Conservation (phyloP, 129 eudicot species). For the Chrysanthemum makinoi region DNA sequence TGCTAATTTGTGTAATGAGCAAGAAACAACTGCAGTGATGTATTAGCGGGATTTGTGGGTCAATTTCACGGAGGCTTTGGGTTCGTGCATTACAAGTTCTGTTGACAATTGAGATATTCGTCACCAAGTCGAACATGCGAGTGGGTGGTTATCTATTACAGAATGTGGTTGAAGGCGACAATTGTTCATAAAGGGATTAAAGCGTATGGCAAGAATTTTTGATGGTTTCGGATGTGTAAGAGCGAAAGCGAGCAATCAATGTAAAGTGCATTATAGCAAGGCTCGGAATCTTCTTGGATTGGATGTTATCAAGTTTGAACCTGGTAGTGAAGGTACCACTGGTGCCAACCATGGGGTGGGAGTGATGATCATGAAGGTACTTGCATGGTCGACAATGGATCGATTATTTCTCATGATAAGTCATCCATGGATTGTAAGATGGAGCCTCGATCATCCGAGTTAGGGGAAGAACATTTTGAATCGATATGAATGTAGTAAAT, state of each 20-base stretch:
- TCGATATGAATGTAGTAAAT: too few relatives aligned
- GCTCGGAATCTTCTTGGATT: conserved; percentile 75
- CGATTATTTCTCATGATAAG: conserved; percentile 41
- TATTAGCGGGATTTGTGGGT: conserved; percentile 90
- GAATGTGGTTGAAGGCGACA: conserved; percentile 57
- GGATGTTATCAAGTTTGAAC: conserved; percentile 44
- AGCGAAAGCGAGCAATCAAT: conserved; percentile 72
- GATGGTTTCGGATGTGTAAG: conserved; percentile 55
- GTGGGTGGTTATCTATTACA: conserved; percentile 38
- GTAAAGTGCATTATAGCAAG: conserved; percentile 80
- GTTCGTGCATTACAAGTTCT: conserved; percentile 87
- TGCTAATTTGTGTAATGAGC: conserved; percentile 42
- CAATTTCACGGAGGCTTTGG: conserved; percentile 95
- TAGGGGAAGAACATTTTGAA: conserved; percentile 17
- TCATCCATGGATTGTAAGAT: conserved; percentile 42
- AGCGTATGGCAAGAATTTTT: conserved; percentile 72
- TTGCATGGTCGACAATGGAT: conserved; percentile 55
- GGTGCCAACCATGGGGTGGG: conserved; percentile 52
- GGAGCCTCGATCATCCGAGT: conserved; percentile 40
- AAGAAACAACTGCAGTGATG: conserved; percentile 87
- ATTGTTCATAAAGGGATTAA: conserved; percentile 69
- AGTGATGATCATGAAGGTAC: conserved; percentile 68
- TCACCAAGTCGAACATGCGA: conserved; percentile 52
- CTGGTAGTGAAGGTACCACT: conserved; percentile 33
- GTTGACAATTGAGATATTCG: conserved; percentile 58